phyloP scores from a whole-genome alignment of 164 flowering plant genomes.

The Piper betle region DNA sequence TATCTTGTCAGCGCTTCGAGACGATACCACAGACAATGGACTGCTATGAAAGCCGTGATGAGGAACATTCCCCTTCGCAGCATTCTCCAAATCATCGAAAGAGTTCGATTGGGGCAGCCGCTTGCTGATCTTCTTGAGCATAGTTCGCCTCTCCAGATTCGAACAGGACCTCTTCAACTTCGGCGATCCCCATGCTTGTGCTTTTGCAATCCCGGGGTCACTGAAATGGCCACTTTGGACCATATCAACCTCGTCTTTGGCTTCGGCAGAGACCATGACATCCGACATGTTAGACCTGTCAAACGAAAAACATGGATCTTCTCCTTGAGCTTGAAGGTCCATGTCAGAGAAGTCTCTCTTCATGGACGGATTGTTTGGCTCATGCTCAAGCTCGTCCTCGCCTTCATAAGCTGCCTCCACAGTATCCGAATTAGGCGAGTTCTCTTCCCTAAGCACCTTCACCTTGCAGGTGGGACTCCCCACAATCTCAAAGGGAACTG shows the following conservation, averaged over 20 bases:
- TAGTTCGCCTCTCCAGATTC: constrained; percentile 38
- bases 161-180: constrained; percentile 79
- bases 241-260: constrained; percentile 12
- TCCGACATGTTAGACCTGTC: constrained; percentile 5
- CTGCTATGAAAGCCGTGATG: constrained; percentile 25
- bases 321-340: constrained; percentile 33
- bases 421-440: constrained; percentile 19
- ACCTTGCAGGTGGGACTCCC: constrained; percentile 21
- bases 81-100: constrained; percentile 34
- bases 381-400: constrained; percentile 63
- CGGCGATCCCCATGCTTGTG: constrained; percentile 50
- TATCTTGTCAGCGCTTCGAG: constrained; percentile 72
- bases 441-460: constrained; percentile 34
- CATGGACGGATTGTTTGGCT: constrained; percentile 23
- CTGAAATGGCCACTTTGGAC: constrained; percentile 62
- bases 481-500: constrained; percentile 22
- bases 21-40: constrained; percentile 39
- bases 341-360: constrained; percentile 46
- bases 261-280: constrained; percentile 9
- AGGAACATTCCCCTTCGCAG: constrained; percentile 15
- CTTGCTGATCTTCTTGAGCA: constrained; percentile 24
- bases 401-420: constrained; percentile 66
- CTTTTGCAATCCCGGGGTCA: constrained; percentile 66
- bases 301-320: constrained; percentile 5
- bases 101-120: constrained; percentile 40